Base-by-base conservation (phyloP, 139 green algal species). In the Haematococcus lacustris region DNA sequence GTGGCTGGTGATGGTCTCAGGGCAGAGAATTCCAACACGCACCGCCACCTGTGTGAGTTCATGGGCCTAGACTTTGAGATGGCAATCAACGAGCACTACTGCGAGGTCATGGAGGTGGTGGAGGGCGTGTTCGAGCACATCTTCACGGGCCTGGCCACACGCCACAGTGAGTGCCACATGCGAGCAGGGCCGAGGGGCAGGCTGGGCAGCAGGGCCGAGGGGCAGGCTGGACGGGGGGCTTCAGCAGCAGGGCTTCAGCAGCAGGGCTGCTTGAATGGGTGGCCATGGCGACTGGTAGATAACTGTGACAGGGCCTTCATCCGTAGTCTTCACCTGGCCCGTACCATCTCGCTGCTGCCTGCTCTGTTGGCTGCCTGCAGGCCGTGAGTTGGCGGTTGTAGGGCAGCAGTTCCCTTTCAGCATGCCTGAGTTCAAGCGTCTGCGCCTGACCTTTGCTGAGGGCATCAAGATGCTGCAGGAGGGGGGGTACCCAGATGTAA, bases 1-100 rank as follows among this genome's bases (percentile, higher is more conserved):
- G 30, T 43, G 3, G n/a, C n/a, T n/a, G n/a, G n/a, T n/a, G n/a
- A n/a, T 41, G 7, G 30, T 30, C 71, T 38, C 82, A 91, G 91
- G 38, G 94, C 94, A 13, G 94, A 99, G 82, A 91, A 97, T 40
- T 95, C 86, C 3, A 91, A 89, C 85, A 99, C 95, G 3, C 95
- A 99, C 87, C 90, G 95, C 30, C 95, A 99, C 87, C 77, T 99
- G 89, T 97, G 92, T 74, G 95, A 99, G 89, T 99, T 99, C 84
- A 78, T 78, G n/a, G 94, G 95, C 3, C 88, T 99, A 65, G 95
- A 99, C 78, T 87, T 99, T 60, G 95, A 99, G 83, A 98, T 99
- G 95, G 77, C 84, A 37, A 98, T 99, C 77, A 75, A 93, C 59
- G 93, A 99, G 83, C 91, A 96, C 75, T 99, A 98, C 86, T 89